Evolutionary conservation across 2,329 filamentous ascomycete genomes (phyloP).

Genomic region (Diaporthe humulicola): DNA sequence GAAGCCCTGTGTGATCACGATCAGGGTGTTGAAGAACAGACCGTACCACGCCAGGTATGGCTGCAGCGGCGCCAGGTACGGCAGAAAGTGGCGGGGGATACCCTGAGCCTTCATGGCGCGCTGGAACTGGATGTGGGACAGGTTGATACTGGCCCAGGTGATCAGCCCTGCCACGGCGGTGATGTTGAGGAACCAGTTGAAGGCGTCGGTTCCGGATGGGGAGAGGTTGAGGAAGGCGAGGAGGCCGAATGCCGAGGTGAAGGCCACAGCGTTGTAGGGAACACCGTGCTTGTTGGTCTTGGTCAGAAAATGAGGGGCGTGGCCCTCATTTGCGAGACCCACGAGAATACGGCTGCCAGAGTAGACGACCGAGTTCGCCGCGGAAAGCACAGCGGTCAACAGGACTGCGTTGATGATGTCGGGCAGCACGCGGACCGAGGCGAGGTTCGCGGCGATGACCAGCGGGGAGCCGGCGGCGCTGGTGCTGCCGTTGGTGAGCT

Average conservation of each 20-base stretch:
- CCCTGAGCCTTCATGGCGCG: conserved; percentile 68
- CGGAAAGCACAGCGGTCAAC: conserved; percentile 82
- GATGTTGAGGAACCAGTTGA: conserved; percentile 81
- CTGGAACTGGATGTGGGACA: conserved; percentile 76
- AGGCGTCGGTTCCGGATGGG: conserved; percentile 69
- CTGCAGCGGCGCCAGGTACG: conserved; percentile 73
- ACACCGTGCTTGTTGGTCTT: conserved; percentile 72
- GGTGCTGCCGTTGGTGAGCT: conserved; percentile 63
- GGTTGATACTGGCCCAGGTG: conserved; percentile 76
- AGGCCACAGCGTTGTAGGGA: conserved; percentile 71
- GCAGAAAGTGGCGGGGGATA: conserved; percentile 69
- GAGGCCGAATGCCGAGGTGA: conserved; percentile 70
- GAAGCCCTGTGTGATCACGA: conserved; percentile 78
- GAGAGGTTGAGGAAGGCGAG: conserved; percentile 78
- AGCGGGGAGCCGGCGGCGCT: conserved; percentile 76
- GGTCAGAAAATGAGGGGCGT: conserved; percentile 72
- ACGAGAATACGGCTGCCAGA: conserved; percentile 78
- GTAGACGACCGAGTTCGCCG: conserved; percentile 83
- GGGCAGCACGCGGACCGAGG: conserved; percentile 74
- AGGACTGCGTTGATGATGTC: conserved; percentile 84
- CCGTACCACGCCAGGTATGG: conserved; percentile 76
- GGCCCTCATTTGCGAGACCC: conserved; percentile 73
- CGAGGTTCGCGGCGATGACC: conserved; percentile 70
- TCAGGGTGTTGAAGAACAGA: conserved; percentile 73
- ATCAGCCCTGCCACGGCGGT: conserved; percentile 78